Evolutionary conservation across 495 filamentous ascomycete species (phyloP), one percentile per base, ranked within the genome.

Genomic region (Jackrogersella minutella): DNA sequence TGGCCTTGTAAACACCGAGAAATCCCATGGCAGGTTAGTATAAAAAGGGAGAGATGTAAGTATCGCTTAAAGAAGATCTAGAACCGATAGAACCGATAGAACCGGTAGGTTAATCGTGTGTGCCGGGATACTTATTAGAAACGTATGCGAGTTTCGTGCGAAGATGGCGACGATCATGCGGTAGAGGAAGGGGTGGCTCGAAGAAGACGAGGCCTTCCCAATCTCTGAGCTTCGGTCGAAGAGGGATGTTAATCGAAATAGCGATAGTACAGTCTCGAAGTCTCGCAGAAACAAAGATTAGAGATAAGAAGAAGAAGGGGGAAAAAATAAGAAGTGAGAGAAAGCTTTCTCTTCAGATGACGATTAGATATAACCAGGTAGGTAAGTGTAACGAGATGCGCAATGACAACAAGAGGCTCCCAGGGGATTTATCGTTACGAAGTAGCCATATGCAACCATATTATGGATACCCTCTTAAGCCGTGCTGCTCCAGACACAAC

Each of bases 1-100:
- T 71, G 72, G 93, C 94, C 76, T 87, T 90, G 82, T 93, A 97
- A 53, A 99, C 86, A 56, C 93, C 93, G 72, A 97, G 76, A 82
- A 98, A 99, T 52, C 81, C 83, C 84, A 86, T 86, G 66, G 60
- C 74, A 65, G 50, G 56, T 51, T 55, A 68, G 5, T 17, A 44
- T 28, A 21, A 34, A 59, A 19, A 41, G 55, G 34, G 34, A 11
- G 39, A 34, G 24, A 41, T 2, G 34, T 22, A 41, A 49, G 10
- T 34, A 24, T 51, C 10, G 54, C 39, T 14, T 3, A 16, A 21
- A 24, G 26, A 9, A 49, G 58, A 10, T 44, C 10, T 39, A 50
- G 37, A 34, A 47, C 14, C 13, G 57, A n/a, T 19, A 39, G 43
- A n/a, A n/a, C n/a, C n/a, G n/a, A 17, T 39, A 50, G 37, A 34